These are phyloP conservation scores for Wickerhamiella kurtzmanii DNA, from an alignment of 805 yeast genomes.

Conservation along the genomic window DNA sequence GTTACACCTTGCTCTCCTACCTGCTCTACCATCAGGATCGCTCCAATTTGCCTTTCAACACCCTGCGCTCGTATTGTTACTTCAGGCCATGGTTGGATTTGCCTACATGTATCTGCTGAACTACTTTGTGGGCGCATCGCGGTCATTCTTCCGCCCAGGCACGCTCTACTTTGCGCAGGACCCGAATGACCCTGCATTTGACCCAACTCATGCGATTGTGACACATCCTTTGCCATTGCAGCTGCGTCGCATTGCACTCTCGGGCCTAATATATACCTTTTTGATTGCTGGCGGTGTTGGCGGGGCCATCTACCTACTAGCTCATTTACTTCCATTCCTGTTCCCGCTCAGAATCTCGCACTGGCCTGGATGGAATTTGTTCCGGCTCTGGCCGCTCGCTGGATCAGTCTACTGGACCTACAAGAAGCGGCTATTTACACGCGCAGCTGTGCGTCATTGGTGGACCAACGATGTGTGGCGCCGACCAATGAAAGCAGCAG, in stretches of 20 bases:
- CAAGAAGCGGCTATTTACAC: constrained; percentile 34
- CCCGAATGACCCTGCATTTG: constrained; percentile 85
- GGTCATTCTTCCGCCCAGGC: constrained; percentile 73
- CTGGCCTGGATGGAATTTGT: constrained; percentile 10
- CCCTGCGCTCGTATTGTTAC: constrained; percentile 8
- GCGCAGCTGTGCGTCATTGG: constrained; percentile 62
- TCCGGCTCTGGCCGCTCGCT: constrained; percentile 11
- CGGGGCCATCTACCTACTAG: constrained; percentile 37
- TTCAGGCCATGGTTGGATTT: constrained; percentile 65
- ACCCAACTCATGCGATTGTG: constrained; percentile 75
- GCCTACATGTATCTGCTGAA: constrained; percentile 80
- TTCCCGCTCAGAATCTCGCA: constrained; percentile 23
- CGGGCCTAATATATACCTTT: constrained; percentile 28
- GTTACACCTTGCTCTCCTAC: constrained; percentile 54
- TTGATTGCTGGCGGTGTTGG: constrained; percentile 71
- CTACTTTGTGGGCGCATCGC: constrained; percentile 68
- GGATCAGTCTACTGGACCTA: constrained; percentile 21
- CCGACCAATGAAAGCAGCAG: constrained; percentile 5
- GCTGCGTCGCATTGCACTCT: constrained; percentile 58
- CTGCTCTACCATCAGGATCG: constrained; percentile 26
- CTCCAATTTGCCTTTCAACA: constrained; percentile 4
- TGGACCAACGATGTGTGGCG: constrained; percentile 30
- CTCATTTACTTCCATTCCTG: constrained; percentile 20
- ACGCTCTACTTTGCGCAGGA: constrained; percentile 83
- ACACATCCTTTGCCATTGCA: constrained; percentile 64